These are phyloP conservation scores for Rutstroemia sp. DNA, from an alignment of 2,329 filamentous ascomycete species.

Conservation along the genomic window DNA sequence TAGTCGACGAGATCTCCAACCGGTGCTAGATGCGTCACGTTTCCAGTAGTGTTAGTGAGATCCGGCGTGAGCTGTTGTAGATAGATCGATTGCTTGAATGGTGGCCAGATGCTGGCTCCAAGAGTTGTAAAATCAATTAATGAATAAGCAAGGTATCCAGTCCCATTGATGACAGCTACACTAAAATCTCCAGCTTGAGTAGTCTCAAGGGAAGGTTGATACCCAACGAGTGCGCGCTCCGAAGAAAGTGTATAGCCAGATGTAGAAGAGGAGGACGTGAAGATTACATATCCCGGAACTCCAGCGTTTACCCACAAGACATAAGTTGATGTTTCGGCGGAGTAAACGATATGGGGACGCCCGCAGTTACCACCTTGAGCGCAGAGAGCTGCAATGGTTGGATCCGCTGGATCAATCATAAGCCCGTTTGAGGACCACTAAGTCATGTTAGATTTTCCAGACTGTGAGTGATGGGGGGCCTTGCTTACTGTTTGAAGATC, in stretches of 20 bases:
- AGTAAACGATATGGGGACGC: conserved; percentile 1
- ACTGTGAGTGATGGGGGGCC: not conserved
- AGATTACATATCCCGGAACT: not conserved
- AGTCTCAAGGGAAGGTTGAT: not conserved
- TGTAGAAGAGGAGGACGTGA: not conserved
- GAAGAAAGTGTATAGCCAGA: not conserved
- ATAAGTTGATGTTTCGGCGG: not conserved
- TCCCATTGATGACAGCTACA: conserved; percentile 12
- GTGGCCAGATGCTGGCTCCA: conserved; percentile 21
- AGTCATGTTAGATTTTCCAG: not conserved
- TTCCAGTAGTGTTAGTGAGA: conserved; percentile 20
- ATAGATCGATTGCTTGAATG: conserved; percentile 20
- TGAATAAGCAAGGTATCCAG: conserved; percentile 19
- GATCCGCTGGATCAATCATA: not conserved
- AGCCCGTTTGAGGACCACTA: conserved; percentile 5
- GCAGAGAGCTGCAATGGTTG: not conserved
- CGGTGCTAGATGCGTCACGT: not conserved
- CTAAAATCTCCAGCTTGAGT: not conserved
- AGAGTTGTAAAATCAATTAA: conserved; percentile 19
- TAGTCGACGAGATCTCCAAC: conserved; percentile 18
- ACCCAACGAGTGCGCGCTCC: not conserved
- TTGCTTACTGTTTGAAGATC: not conserved
- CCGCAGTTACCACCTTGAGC: not conserved
- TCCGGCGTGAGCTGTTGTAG: conserved; percentile 17
- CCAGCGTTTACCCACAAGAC: conserved; percentile 2